Evolutionary conservation across 73 alveolate genomes (phyloP), one percentile per base, ranked within the genome.

Genomic region (Diophrys appendiculata): DNA sequence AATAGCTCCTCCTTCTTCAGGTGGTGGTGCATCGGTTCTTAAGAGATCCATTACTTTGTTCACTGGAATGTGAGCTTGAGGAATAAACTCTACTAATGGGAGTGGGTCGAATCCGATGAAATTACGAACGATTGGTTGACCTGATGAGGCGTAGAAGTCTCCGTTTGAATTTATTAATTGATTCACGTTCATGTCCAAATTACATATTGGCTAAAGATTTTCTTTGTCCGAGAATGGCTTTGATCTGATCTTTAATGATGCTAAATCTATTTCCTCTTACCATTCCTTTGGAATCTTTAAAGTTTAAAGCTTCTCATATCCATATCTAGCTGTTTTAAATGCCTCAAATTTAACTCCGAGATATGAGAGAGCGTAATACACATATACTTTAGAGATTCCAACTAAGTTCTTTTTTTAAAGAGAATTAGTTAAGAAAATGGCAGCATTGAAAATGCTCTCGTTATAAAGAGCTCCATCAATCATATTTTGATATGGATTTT

Each of bases 151-250:
- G 73, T 98, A 95, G 83, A 70, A 77, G 78, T 95, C 99, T 69
- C 98, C 98, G 77, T 77, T 78, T 31, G 87, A 72, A 75, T 93
- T 93, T 24, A 95, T 69, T 24, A 91, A 76, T n/a, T 96, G 85
- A 86, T 91, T 93, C 24, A 81, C 73, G 83, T 86, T 94, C 88
- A 88, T 91, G 87, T 98, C 93, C 79, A 96, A 71, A 78, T 95
- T 89, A 70, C 99, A 95, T 32, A 87, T 76, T 1, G 97, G 95
- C 14, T 89, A 76, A 65, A 80, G 78, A 0, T 86, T 90, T 52
- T 95, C 99, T 68, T 95, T 96, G 77, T 97, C 99, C 53, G 96
- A 82, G 87, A 91, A 93, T 0, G 99, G 98, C 81, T 95, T 95
- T 28, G 98, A 85, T 71, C 98, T 88, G 65, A 93, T 87, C 78